Conservation (phyloP, 148 eudicot species). For the Rhododendron griersonianum region DNA sequence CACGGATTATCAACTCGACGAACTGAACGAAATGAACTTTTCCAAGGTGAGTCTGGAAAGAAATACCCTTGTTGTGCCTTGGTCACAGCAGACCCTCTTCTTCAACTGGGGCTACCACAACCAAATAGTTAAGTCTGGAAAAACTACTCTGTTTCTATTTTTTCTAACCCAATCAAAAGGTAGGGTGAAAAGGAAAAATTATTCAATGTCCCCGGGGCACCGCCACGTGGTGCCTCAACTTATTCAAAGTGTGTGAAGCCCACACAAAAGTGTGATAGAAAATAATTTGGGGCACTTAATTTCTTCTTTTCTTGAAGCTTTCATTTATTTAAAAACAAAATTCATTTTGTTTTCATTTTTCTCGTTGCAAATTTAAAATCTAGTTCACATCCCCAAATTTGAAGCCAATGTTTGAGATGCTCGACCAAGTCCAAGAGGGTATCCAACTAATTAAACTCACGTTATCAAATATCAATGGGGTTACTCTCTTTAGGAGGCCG, state of each 20-base stretch:
- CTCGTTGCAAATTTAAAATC: no score
- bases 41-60: background rate
- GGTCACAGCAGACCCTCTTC: background rate
- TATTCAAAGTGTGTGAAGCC: no score
- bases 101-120: background rate
- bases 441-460: no score
- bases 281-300: background rate
- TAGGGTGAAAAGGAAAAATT: background rate
- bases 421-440: background rate
- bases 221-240: no score
- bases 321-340: background rate
- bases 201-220: no score
- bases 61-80: background rate
- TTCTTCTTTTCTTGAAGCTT: background rate
- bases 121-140: background rate
- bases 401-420: background rate
- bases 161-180: background rate
- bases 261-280: no score
- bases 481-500: no score
- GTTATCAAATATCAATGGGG: no score
- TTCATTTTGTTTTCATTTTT: no score
- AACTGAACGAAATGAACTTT: background rate
- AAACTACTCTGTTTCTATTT: background rate
- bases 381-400: background rate
- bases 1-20: background rate